A percentile compares a stretch with the other conserved stretches of the same genome.
Conservation (phyloP, 768 basidiomycete genomes). For the Trametes cingulata region DNA sequence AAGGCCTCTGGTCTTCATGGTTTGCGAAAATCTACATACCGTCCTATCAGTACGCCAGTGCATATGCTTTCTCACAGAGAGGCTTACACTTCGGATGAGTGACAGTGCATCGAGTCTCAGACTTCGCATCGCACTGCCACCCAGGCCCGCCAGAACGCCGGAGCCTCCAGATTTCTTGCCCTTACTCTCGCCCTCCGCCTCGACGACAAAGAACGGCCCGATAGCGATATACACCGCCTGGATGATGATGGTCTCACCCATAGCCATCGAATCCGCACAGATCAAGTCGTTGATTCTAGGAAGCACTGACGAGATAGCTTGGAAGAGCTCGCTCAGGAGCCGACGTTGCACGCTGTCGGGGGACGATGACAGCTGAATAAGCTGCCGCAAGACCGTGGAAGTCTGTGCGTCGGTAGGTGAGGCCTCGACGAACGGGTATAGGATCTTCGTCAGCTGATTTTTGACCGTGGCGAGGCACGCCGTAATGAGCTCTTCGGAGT, state of each 20-base stretch:
- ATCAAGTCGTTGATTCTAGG: constrained; percentile 77
- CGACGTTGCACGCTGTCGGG: constrained; percentile 39
- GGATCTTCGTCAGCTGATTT: constrained; percentile 72
- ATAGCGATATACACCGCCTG: constrained; percentile 92
- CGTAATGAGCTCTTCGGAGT: constrained; percentile 92
- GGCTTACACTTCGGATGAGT: constrained; percentile 80
- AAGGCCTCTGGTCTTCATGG: constrained; percentile 86
- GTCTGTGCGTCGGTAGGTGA: constrained; percentile 42
- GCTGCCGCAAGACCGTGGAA: constrained; percentile 52
- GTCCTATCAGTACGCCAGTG: not conserved
- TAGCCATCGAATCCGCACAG: constrained; percentile 66
- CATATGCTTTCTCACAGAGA: not conserved
- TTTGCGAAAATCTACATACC: constrained; percentile 78
- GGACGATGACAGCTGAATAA: constrained; percentile 45
- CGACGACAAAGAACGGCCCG: constrained; percentile 91
- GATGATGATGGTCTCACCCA: constrained; percentile 92
- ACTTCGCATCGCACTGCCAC: constrained; percentile 78
- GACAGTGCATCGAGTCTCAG: constrained; percentile 80
- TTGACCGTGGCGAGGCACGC: constrained; percentile 76
- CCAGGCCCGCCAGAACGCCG: constrained; percentile 48
- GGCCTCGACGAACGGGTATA: constrained; percentile 88
- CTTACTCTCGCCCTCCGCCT: constrained; percentile 55
- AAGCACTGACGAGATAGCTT: constrained; percentile 67
- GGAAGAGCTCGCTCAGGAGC: constrained; percentile 68
- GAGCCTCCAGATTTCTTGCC: constrained; percentile 39